Conservation (phyloP, 2,329 filamentous ascomycete genomes). For the Scopulariopsis brevicaulis region DNA sequence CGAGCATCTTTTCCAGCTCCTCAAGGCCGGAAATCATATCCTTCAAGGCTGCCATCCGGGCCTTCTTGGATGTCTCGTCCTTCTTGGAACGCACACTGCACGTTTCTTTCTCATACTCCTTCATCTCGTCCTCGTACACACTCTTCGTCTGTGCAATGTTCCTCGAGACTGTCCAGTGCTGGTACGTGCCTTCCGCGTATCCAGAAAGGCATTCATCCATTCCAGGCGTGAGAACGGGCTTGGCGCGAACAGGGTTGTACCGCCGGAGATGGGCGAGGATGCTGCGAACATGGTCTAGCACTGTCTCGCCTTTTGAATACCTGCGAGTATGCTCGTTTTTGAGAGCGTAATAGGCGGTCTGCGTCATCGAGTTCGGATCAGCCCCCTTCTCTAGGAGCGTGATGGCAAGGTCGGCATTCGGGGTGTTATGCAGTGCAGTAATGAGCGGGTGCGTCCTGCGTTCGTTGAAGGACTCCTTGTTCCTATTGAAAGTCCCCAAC, state of each 20-base stretch:
- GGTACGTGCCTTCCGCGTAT: slow-evolving; percentile 45
- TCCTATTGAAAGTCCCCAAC: slow-evolving; percentile 30
- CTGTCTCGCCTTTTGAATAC: slow-evolving; percentile 28
- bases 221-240: slow-evolving; percentile 17
- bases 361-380: slow-evolving; percentile 50
- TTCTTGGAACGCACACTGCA: neutral
- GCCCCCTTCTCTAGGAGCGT: slow-evolving; percentile 52
- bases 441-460: slow-evolving; percentile 54
- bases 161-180: slow-evolving; percentile 38
- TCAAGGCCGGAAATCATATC: slow-evolving; percentile 39
- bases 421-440: slow-evolving; percentile 39
- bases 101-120: slow-evolving; percentile 13
- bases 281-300: slow-evolving; percentile 49
- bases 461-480: neutral
- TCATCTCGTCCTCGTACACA: slow-evolving; percentile 18
- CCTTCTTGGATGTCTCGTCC: neutral
- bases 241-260: slow-evolving; percentile 21
- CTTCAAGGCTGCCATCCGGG: slow-evolving; percentile 43
- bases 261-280: slow-evolving; percentile 36
- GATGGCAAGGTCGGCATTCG: slow-evolving; percentile 33
- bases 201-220: slow-evolving; percentile 41
- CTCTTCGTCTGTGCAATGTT: slow-evolving; percentile 22
- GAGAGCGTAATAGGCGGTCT: slow-evolving; percentile 21
- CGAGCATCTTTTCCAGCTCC: slow-evolving; percentile 39
- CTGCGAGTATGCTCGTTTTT: slow-evolving; percentile 16